Base-by-base conservation (phyloP, 1,139 yeast species). In the Yamadazyma trypodendri region DNA sequence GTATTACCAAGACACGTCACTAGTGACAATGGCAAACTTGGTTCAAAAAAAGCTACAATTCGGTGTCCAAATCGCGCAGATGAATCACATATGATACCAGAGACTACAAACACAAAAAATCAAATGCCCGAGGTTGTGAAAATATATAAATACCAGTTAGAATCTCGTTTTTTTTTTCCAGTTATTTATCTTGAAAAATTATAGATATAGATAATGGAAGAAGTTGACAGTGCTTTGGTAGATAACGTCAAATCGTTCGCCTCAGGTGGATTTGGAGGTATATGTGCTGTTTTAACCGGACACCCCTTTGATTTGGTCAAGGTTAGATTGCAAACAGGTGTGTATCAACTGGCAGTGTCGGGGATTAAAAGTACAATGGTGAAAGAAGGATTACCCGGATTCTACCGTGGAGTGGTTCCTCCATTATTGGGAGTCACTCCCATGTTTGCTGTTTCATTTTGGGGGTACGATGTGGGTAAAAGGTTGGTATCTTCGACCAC, bases 381-480 rank as follows among this genome's bases (percentile, higher is more conserved):
- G 15, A 73, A 75, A 28, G 90, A 86, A 45, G 95, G 96, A 1
- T 76, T 79, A 12, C 55, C 71, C 10, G 97, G 97, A 1, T 76
- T 92, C 46, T 92, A 87, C 63, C 67, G 92, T 52, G 96, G 96
- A 41, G 95, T 87, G 21, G 72, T 82, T 24, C 95, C 96, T 9
- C 98, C 98, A 5, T 68, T 92, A 37, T 61, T 86, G 21, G 98
- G 98, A 23, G 97, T 92, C 21, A 92, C 97, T 0, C 98, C 98
- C 28, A 92, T 92, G 88, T 92, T 92, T 69, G 97, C 97, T 9
- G 94, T 92, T 24, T 86, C 96, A 2, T 92, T 92, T 70, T 90
- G 97, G 97, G 97, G 97, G 56, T 92, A 92, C 64, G 97, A 89
- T 55, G 72, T 88, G 39, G 97, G 97, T 45, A 89, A 89, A 65